A percentile compares a stretch with the other conserved stretches of the same genome.
phyloP scores from a whole-genome alignment of 345 rosid genomes.

The Rhodamnia rubescens region DNA sequence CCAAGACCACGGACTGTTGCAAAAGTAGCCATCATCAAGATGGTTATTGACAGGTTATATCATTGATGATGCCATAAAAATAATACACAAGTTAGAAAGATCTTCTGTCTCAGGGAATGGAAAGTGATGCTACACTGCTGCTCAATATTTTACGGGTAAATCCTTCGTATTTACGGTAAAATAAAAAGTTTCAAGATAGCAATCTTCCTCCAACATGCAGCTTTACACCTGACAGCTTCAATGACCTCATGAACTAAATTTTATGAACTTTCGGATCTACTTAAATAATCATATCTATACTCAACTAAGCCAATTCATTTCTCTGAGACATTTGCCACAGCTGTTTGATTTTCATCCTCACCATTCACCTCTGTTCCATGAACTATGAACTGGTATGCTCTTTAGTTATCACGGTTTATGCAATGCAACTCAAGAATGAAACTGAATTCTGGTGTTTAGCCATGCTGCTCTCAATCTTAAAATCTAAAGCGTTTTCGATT shows the following conservation, averaged over 20 bases:
- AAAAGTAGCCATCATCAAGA: slow-evolving; percentile 1
- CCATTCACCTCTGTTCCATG: not conserved
- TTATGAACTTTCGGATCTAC: not conserved
- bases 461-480: not conserved
- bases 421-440: not conserved
- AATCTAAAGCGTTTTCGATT: not conserved
- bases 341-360: not conserved
- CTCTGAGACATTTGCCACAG: not conserved
- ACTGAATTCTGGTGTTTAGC: not conserved
- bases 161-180: too few relatives aligned
- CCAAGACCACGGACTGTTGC: slow-evolving; percentile 84
- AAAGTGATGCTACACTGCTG: too few relatives aligned
- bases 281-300: not conserved
- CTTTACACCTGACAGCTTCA: too few relatives aligned
- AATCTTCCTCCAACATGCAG: too few relatives aligned
- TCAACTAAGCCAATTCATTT: not conserved
- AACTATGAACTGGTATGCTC: not conserved
- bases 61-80: not conserved
- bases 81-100: not conserved
- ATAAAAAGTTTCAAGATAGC: too few relatives aligned
- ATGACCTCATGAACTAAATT: too few relatives aligned
- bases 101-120: too few relatives aligned
- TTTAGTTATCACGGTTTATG: not conserved
- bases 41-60: not conserved
- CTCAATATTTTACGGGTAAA: too few relatives aligned